phyloP scores from a whole-genome alignment of 768 basidiomycete species.

The Mycena indigotica region DNA sequence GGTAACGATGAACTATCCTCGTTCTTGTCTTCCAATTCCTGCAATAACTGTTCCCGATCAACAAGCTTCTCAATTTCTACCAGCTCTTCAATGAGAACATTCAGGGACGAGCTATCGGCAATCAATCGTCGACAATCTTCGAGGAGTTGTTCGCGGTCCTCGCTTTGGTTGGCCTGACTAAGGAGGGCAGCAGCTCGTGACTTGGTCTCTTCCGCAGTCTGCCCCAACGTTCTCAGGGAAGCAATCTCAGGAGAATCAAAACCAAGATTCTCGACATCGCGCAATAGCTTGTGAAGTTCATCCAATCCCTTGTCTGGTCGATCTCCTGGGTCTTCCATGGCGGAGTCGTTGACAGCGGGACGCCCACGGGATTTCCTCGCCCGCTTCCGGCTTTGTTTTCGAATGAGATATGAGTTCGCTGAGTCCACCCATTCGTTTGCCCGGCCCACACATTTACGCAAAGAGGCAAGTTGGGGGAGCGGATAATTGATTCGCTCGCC shows the following conservation, averaged over 20 bases:
- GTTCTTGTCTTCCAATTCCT: slow-evolving; percentile 72
- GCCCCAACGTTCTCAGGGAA: slow-evolving; percentile 52
- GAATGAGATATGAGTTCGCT: slow-evolving; percentile 75
- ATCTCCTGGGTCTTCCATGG: slow-evolving; percentile 61
- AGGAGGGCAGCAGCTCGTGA: slow-evolving; percentile 57
- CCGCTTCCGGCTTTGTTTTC: slow-evolving; percentile 82
- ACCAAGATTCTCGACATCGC: slow-evolving; percentile 75
- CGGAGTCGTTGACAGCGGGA: slow-evolving; percentile 43
- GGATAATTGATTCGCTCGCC: slow-evolving; percentile 83
- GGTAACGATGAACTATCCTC: slow-evolving; percentile 65
- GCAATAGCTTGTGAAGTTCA: slow-evolving; percentile 69
- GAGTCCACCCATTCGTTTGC: slow-evolving; percentile 90
- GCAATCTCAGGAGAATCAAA: slow-evolving; percentile 83
- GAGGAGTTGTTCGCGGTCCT: slow-evolving; percentile 58
- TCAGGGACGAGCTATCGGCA: slow-evolving; percentile 70
- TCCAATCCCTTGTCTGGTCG: slow-evolving; percentile 71
- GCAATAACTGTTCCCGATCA: slow-evolving; percentile 73
- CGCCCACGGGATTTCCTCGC: slow-evolving; percentile 64
- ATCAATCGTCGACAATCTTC: slow-evolving; percentile 73
- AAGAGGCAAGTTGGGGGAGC: slow-evolving; percentile 67
- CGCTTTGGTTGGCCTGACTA: slow-evolving; percentile 39
- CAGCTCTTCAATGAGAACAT: slow-evolving; percentile 83
- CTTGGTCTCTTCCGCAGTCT: slow-evolving; percentile 67
- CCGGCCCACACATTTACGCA: slow-evolving; percentile 77
- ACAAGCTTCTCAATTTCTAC: slow-evolving; percentile 78